Evolutionary conservation across 2,329 filamentous ascomycete genomes (phyloP).

Genomic region (Ophiostoma quercus): DNA sequence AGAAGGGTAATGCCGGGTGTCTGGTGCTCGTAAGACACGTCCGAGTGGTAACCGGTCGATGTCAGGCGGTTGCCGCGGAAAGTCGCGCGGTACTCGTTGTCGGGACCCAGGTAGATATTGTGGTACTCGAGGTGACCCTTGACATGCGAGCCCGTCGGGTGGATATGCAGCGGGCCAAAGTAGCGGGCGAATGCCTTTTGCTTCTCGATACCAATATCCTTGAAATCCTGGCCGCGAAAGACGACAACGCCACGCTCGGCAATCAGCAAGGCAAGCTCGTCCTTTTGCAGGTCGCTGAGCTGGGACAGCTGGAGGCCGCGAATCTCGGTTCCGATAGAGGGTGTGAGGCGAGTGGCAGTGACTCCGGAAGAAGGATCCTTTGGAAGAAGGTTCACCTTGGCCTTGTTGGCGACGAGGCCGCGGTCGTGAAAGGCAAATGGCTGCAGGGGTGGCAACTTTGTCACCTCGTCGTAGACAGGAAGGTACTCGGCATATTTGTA

Average conservation of each 20-base stretch:
- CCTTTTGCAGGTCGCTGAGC: conserved; percentile 38
- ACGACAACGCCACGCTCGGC: conserved; percentile 40
- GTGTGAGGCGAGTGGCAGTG: conserved; percentile 32
- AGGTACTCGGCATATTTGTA: conserved; percentile 35
- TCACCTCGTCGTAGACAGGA: conserved; percentile 35
- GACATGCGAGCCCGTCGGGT: conserved; percentile 41
- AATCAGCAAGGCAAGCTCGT: conserved; percentile 41
- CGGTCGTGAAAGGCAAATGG: conserved; percentile 34
- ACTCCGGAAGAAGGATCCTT: conserved; percentile 23
- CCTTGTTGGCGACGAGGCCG: conserved; percentile 33
- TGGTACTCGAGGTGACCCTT: conserved; percentile 42
- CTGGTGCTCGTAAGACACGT: conserved; percentile 42
- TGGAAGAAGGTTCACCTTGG: neutral
- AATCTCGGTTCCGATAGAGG: conserved; percentile 40
- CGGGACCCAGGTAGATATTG: conserved; percentile 44
- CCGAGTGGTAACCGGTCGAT: conserved; percentile 39
- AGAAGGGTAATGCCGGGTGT: conserved; percentile 41
- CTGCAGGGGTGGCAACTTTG: conserved; percentile 32
- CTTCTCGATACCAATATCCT: conserved; percentile 37
- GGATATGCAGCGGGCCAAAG: conserved; percentile 39
- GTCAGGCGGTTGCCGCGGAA: conserved; percentile 36
- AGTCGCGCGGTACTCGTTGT: conserved; percentile 40
- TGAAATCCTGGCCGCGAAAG: conserved; percentile 36
- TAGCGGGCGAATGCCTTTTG: conserved; percentile 39
- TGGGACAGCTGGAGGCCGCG: conserved; percentile 38